Conservation (phyloP, 768 basidiomycete species). For the Coprinopsis sp. region DNA sequence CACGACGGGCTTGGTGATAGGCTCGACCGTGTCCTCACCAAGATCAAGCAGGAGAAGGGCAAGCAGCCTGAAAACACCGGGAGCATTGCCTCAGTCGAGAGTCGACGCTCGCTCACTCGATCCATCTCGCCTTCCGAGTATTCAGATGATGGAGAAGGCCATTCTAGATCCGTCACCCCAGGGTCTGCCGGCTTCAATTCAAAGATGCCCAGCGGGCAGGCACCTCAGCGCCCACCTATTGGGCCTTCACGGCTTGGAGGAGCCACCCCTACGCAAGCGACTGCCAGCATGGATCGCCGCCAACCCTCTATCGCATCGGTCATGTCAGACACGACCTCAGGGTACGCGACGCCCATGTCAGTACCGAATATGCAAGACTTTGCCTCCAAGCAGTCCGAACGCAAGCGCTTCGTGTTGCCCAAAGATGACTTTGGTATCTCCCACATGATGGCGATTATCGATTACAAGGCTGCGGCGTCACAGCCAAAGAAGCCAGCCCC, state of each 20-base stretch:
- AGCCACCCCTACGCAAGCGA: slow-evolving; percentile 31
- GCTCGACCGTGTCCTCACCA: slow-evolving; percentile 68
- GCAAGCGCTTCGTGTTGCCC: slow-evolving; percentile 49
- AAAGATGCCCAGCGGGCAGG: slow-evolving; percentile 17
- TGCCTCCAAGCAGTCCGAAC: slow-evolving; percentile 24
- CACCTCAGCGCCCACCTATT: slow-evolving; percentile 2
- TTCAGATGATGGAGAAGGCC: slow-evolving; percentile 43
- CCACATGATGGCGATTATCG: slow-evolving; percentile 86
- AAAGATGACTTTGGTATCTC: slow-evolving; percentile 83
- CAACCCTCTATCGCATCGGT: slow-evolving; percentile 75
- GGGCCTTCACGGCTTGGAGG: too few species aligned
- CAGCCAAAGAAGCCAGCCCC: slow-evolving; percentile 30
- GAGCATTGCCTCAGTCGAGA: slow-evolving; percentile 16
- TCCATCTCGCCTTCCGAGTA: slow-evolving; percentile 52
- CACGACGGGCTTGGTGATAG: slow-evolving; percentile 64
- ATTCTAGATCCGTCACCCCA: slow-evolving; percentile 41
- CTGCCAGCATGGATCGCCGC: slow-evolving; percentile 22
- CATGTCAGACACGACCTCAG: slow-evolving; percentile 54
- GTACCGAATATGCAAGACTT: slow-evolving; percentile 10
- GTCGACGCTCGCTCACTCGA: slow-evolving; percentile 26
- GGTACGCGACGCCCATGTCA: slow-evolving; percentile 39
- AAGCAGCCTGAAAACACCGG: slow-evolving; percentile 1
- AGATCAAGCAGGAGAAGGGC: slow-evolving; percentile 47
- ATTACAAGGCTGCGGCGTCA: slow-evolving; percentile 53
- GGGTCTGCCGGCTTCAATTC: slow-evolving; percentile 30